phyloP scores from a whole-genome alignment of 1,284 basidiomycete genomes.

The Porodaedalea pini region DNA sequence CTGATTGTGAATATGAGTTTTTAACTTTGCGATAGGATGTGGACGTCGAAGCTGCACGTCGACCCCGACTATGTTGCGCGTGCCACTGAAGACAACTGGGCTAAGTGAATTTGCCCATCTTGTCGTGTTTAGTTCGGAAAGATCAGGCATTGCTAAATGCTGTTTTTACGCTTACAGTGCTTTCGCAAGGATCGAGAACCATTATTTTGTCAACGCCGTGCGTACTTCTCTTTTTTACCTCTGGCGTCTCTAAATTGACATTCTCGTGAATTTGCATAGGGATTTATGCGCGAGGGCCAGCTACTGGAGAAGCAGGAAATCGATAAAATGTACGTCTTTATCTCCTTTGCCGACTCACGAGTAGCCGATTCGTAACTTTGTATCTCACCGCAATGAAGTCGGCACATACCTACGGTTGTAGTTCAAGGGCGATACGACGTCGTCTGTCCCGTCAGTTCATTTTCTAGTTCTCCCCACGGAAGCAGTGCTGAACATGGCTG shows the following conservation, averaged over 20 bases:
- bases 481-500: neutral
- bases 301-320: conserved; percentile 81
- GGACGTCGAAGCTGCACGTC: conserved; percentile 70
- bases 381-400: conserved; percentile 40
- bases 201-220: conserved; percentile 83
- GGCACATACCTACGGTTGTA: conserved; percentile 79
- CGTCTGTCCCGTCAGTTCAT: conserved; percentile 60
- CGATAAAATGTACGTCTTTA: conserved; percentile 74
- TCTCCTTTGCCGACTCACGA: neutral
- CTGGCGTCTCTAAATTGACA: neutral
- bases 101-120: conserved; percentile 48
- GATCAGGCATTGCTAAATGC: neutral
- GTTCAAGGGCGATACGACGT: conserved; percentile 88
- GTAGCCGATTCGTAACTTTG: too few species aligned
- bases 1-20: conserved; percentile 7
- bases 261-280: conserved; percentile 36
- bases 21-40: conserved; percentile 53
- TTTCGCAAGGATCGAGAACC: conserved; percentile 89
- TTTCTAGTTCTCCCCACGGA: neutral
- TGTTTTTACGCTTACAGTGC: conserved; percentile 46
- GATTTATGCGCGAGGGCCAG: conserved; percentile 89
- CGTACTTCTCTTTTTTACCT: conserved; percentile 21
- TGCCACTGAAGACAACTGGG: conserved; percentile 71
- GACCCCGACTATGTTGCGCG: conserved; percentile 68
- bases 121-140: neutral